Evolutionary conservation across 331 rosid species (phyloP), one percentile per base, ranked within the genome.

Genomic region (Acacia concinna): DNA sequence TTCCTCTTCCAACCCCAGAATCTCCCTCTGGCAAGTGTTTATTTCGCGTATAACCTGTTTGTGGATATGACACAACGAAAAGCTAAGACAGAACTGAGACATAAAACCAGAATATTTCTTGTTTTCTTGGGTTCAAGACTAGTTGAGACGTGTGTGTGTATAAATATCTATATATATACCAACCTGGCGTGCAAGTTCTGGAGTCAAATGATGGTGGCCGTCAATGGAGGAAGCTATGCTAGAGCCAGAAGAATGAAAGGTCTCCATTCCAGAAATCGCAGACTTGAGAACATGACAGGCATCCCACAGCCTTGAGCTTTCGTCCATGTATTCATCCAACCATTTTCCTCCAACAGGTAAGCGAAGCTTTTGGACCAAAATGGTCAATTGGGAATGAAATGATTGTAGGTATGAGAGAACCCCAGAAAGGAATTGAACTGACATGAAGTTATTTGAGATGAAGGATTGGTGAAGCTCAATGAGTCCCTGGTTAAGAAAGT

Each of bases 321-420:
- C 97, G 30, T 91, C 97, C 97, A 91, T 91, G 85, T 91, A 91
- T 72, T 91, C 97, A 20, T 91, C 89, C 2, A 91, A 85, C 97
- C 97, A 91, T 82, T 91, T 91, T 1, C 90, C 97, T 11, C 97
- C 97, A 4, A 82, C 81, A 5, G 97, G 93, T 63, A 91, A 78
- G 72, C 87, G 89, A 32, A 89, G 92, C 64, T 81, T 88, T 68
- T 91, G 97, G 71, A 88, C 93, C 74, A 91, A 81, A 70, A 82
- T 65, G 81, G 87, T 87, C 44, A 91, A 63, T 10, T 91, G 88
- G 69, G 92, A 87, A 71, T 89, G 91, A 66, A 87, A 82, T 38
- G 92, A 83, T 47, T 78, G 86, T 20, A 91, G 91, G 25, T 89
- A 82, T 2, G 89, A 86, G 27, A 91, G 89, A 0, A 89, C 91